These are phyloP conservation scores for Neurospora cerealis DNA, from an alignment of 495 filamentous ascomycete genomes.

Conservation along the genomic window DNA sequence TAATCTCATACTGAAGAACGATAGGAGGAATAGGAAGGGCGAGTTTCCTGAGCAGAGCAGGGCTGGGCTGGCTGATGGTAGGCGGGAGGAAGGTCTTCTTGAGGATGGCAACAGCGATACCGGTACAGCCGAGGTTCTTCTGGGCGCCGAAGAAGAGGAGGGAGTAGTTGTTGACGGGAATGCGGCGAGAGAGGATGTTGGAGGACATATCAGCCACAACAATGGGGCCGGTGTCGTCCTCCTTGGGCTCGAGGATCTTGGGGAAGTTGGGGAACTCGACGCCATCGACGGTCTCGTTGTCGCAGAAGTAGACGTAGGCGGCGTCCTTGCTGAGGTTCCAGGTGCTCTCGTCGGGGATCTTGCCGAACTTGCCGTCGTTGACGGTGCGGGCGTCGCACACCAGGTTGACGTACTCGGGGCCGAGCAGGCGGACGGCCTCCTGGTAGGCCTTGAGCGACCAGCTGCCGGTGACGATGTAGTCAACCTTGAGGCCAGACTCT, in stretches of 20 bases:
- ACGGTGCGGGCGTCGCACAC: slow-evolving; percentile 57
- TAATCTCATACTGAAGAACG: slow-evolving; percentile 68
- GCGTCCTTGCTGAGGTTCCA: slow-evolving; percentile 69
- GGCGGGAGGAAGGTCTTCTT: slow-evolving; percentile 67
- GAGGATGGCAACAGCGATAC: slow-evolving; percentile 74
- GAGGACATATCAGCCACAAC: slow-evolving; percentile 83
- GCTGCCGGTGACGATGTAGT: slow-evolving; percentile 87
- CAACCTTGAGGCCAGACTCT: slow-evolving; percentile 58
- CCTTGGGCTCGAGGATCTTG: slow-evolving; percentile 42
- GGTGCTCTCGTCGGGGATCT: slow-evolving; percentile 60
- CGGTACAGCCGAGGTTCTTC: slow-evolving; percentile 83
- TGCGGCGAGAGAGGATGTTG: slow-evolving; percentile 53
- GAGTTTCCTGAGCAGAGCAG: slow-evolving; percentile 61
- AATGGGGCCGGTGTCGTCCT: slow-evolving; percentile 49
- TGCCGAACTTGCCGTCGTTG: slow-evolving; percentile 80
- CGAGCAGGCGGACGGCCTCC: slow-evolving; percentile 68
- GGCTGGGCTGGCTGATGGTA: slow-evolving; percentile 41
- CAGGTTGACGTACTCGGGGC: slow-evolving; percentile 69
- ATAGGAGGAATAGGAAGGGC: slow-evolving; percentile 66
- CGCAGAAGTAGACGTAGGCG: slow-evolving; percentile 84
- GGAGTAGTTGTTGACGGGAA: slow-evolving; percentile 66
- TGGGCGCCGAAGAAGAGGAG: slow-evolving; percentile 75
- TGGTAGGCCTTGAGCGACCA: slow-evolving; percentile 85
- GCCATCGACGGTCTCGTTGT: slow-evolving; percentile 92
- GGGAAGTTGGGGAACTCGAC: slow-evolving; percentile 87